phyloP scores from a whole-genome alignment of 179 eudicot species.

The Patellifolia procumbens region DNA sequence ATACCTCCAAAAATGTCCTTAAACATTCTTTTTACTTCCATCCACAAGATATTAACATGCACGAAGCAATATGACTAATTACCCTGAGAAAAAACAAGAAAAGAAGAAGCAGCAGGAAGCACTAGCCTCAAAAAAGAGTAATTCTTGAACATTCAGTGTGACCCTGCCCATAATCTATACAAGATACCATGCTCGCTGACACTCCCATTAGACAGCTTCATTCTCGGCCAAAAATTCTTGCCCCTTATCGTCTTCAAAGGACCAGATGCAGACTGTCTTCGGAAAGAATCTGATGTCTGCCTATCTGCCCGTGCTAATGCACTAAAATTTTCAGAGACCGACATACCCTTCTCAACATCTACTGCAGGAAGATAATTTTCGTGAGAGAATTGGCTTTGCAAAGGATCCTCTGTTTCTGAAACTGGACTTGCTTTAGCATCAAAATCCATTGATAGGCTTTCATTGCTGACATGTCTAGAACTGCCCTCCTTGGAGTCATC shows the following conservation, averaged over 20 bases:
- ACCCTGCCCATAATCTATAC: slow-evolving; percentile 59
- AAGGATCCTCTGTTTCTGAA: slow-evolving; percentile 36
- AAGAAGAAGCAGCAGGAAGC: neutral
- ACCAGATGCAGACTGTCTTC: slow-evolving; percentile 73
- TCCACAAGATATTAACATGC: slow-evolving; percentile 13
- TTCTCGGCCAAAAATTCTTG: slow-evolving; percentile 54
- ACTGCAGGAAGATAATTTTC: slow-evolving; percentile 39
- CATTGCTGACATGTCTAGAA: slow-evolving; percentile 50
- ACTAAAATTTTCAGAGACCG: slow-evolving; percentile 51
- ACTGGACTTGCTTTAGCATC: slow-evolving; percentile 42
- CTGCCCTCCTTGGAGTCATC: slow-evolving; percentile 48
- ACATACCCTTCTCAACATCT: slow-evolving; percentile 61
- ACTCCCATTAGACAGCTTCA: slow-evolving; percentile 57
- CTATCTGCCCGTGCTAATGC: slow-evolving; percentile 34
- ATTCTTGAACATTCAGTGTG: slow-evolving; percentile 32
- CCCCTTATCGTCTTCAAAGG: slow-evolving; percentile 49
- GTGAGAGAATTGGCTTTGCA: slow-evolving; percentile 35
- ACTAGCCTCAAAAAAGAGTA: neutral
- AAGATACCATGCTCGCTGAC: slow-evolving; percentile 63
- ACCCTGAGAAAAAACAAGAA: neutral
- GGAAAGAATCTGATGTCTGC: slow-evolving; percentile 43
- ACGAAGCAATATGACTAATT: neutral
- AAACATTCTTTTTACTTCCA: slow-evolving; percentile 6
- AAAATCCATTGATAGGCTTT: slow-evolving; percentile 40
- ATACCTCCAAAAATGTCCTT: neutral